Percentiles rank a stretch among this genome's conserved stretches.
Conservation (phyloP, 345 rosid species). For the Pistacia atlantica region DNA sequence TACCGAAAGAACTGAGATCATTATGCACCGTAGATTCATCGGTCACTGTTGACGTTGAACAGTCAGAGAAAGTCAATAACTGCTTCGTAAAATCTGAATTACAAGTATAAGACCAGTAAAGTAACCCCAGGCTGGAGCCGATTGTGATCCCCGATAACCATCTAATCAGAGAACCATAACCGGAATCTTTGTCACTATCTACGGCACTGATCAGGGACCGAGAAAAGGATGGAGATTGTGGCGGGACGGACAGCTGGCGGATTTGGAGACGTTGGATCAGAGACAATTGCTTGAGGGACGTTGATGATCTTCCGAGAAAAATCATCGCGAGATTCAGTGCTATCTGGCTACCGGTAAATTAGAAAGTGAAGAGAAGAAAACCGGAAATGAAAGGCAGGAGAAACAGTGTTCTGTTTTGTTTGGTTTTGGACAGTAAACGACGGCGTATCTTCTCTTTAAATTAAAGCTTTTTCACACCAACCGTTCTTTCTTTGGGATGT, state of each 20-base stretch:
- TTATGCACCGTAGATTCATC: constrained; percentile 32
- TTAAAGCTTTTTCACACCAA: too few species aligned
- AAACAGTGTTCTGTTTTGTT: too few species aligned
- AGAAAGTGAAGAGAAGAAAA: not conserved
- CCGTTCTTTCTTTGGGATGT: too few species aligned
- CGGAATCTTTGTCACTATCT: constrained; percentile 8
- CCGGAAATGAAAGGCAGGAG: too few species aligned
- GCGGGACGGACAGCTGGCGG: constrained; percentile 39
- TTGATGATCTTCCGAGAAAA: constrained; percentile 39
- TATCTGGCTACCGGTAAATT: too few species aligned
- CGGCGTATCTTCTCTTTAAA: too few species aligned
- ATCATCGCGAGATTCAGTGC: constrained; percentile 32
- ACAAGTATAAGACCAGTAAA: constrained; percentile 44
- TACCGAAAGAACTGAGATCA: constrained; percentile 18
- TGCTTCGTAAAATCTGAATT: constrained; percentile 33
- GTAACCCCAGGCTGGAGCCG: constrained; percentile 66
- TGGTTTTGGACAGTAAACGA: too few species aligned
- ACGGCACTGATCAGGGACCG: constrained; percentile 28
- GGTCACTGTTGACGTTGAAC: constrained; percentile 30
- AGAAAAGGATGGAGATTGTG: constrained; percentile 33
- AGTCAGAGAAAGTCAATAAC: constrained; percentile 50
- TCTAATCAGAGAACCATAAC: constrained; percentile 28
- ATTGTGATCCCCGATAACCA: constrained; percentile 57
- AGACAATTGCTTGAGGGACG: constrained; percentile 37
- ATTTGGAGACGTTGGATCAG: constrained; percentile 48